Evolutionary conservation across 441 rosid species (phyloP).

Genomic region (Gossypium davidsonii): DNA sequence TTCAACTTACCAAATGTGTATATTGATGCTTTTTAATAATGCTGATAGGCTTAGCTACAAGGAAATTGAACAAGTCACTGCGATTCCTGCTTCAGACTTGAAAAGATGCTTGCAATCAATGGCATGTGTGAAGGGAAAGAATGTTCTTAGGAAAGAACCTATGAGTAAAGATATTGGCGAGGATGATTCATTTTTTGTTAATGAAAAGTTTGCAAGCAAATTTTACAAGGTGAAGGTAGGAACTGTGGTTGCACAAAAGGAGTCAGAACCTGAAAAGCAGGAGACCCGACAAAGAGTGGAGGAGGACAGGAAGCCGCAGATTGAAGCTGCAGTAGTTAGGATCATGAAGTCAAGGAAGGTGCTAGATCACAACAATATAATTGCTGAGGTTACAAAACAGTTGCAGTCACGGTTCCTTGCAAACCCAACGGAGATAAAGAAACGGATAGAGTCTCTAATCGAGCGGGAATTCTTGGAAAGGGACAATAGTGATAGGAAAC

Average conservation of each 20-base stretch:
- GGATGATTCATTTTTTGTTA: conserved; percentile 72
- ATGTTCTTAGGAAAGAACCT: conserved; percentile 85
- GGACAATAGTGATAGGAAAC: conserved; percentile 73
- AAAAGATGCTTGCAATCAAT: conserved; percentile 90
- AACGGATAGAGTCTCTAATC: conserved; percentile 86
- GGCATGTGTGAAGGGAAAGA: conserved; percentile 88
- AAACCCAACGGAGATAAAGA: conserved; percentile 88
- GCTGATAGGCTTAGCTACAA: conserved; percentile 77
- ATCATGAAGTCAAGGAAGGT: conserved; percentile 95
- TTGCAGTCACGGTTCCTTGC: conserved; percentile 89
- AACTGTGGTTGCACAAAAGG: conserved; percentile 93
- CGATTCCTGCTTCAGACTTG: conserved; percentile 77
- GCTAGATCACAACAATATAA: conserved; percentile 84
- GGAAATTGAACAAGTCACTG: conserved; percentile 89
- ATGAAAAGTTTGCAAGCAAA: conserved; percentile 87
- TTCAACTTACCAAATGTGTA: conserved; percentile 95
- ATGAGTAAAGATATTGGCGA: conserved; percentile 92
- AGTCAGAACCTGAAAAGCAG: conserved; percentile 91
- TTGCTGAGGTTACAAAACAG: conserved; percentile 86
- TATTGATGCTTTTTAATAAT: conserved; percentile 76
- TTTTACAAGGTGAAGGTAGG: conserved; percentile 95
- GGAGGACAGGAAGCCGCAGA: conserved; percentile 95
- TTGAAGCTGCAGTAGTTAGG: conserved; percentile 94
- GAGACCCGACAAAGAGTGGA: conserved; percentile 97
- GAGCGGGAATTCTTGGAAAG: conserved; percentile 96